These are phyloP conservation scores for Rhexocercosporidium sp. DNA, from an alignment of 2,329 filamentous ascomycete genomes.

Conservation along the genomic window DNA sequence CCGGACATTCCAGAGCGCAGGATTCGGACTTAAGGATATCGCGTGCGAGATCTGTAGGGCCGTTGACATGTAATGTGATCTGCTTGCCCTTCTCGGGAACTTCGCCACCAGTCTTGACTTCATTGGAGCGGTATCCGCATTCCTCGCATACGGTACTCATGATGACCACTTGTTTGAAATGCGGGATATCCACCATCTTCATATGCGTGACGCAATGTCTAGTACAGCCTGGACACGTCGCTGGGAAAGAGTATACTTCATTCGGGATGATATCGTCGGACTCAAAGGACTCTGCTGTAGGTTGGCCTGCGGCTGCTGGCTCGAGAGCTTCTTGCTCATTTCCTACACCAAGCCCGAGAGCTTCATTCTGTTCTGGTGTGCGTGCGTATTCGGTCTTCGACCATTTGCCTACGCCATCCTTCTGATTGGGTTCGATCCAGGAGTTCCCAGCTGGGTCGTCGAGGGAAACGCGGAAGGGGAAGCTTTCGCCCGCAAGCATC, in stretches of 20 bases:
- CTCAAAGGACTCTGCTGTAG: constrained; percentile 46
- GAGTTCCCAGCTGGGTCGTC: constrained; percentile 96
- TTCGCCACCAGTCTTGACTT: constrained; percentile 96
- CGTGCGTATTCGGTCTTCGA: constrained; percentile 83
- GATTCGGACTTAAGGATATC: constrained; percentile 98
- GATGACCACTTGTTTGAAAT: constrained; percentile 96
- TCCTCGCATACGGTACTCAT: constrained; percentile 93
- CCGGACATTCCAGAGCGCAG: constrained; percentile 83
- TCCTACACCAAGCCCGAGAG: constrained; percentile 75
- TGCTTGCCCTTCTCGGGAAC: constrained; percentile 85
- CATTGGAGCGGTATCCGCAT: constrained; percentile 94
- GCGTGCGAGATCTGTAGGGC: constrained; percentile 75
- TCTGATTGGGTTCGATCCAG: constrained; percentile 88
- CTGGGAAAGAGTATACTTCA: constrained; percentile 91
- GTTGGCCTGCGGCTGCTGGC: constrained; percentile 49
- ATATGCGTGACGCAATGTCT: constrained; percentile 89
- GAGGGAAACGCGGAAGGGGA: constrained; percentile 86
- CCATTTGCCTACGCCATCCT: constrained; percentile 85
- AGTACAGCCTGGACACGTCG: constrained; percentile 89
- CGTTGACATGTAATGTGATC: constrained; percentile 77
- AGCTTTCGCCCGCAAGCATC: constrained; percentile 78
- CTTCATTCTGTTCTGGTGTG: constrained; percentile 83
- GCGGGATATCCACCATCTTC: constrained; percentile 98
- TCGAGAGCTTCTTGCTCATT: constrained; percentile 59
- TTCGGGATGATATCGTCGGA: constrained; percentile 88